These are phyloP conservation scores for Hymenoscyphus fraxineus DNA, from an alignment of 2,329 filamentous ascomycete species.

Conservation along the genomic window DNA sequence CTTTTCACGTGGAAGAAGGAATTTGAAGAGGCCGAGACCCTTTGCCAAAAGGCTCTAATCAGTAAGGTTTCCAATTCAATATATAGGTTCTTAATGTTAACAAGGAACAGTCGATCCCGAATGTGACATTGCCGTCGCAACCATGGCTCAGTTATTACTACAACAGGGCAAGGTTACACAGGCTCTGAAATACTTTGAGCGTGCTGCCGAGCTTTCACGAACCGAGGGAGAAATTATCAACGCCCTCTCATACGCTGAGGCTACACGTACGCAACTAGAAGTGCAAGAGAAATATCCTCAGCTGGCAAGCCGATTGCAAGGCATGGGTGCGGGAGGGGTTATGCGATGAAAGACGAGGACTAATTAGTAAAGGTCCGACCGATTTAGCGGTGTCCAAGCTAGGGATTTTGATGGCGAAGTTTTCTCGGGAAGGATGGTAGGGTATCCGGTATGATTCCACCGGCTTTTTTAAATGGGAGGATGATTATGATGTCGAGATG, in stretches of 20 bases:
- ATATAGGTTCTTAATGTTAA: constrained; percentile 10
- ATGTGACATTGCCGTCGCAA: constrained; percentile 97
- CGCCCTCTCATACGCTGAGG: constrained; percentile 93
- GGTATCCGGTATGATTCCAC: neutral
- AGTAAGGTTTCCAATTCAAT: constrained; percentile 57
- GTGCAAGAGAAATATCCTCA: constrained; percentile 84
- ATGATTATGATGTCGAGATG: neutral
- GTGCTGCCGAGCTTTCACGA: constrained; percentile 86
- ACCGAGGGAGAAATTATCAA: constrained; percentile 97
- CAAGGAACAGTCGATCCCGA: constrained; percentile 77
- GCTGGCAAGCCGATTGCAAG: constrained; percentile 67
- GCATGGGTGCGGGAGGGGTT: constrained; percentile 45
- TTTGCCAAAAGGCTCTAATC: constrained; percentile 95
- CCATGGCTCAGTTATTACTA: constrained; percentile 94
- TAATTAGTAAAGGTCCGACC: neutral
- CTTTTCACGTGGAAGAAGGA: constrained; percentile 99
- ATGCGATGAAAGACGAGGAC: constrained; percentile 25
- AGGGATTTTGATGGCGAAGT: neutral
- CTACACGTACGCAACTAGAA: constrained; percentile 91
- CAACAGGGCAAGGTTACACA: constrained; percentile 97
- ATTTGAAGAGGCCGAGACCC: constrained; percentile 87
- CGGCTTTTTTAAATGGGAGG: neutral
- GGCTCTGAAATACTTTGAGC: constrained; percentile 94
- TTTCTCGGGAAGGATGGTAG: constrained; percentile 1
- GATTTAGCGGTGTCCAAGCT: neutral